Base-by-base conservation (phyloP, 2,329 filamentous ascomycete genomes). In the Sporothrix pseudoabietina region DNA sequence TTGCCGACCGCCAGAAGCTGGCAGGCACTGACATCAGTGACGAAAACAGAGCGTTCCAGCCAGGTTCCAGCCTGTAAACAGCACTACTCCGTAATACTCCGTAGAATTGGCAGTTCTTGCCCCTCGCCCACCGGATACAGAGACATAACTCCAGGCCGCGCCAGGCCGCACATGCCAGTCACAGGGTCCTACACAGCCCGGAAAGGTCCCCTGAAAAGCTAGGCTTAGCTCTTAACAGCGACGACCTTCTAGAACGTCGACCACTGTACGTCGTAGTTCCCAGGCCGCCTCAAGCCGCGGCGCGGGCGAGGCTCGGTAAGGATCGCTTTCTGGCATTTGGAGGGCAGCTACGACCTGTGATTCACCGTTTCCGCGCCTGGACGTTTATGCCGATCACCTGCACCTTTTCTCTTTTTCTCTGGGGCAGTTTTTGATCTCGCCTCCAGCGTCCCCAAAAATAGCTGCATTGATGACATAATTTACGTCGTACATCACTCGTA, bases 391-490 rank as follows among this genome's bases (percentile, higher is more conserved):
- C n/a, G 39, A 66, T 66, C 61, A 66, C 39, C 35, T 63, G 59
- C 32, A 12, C 30, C 4, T 22, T 63, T 41, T 26, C 19, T 41
- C 19, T 44, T 22, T 63, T 41, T 26, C 19, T 41, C 19, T 44
- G 61, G 61, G 35, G n/a, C 22, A 1, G 61, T 30, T 16, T 12
- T 65, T n/a, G 22, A 65, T 44, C 39, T 65, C 41, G 39, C 61
- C 61, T 65, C 14, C 14, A n/a, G 7, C 10, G 32, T 39, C 44
- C 61, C 61, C 39, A 65, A 4, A 63, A 59, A 39, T 6, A 41
- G 39, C 61, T 65, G 35, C 35, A 66, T 26, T 47, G 61, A 66
- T 66, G 61, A 66, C 59, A 65, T 66, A 65, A 65, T 63, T 41
- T 26, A 26, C n/a, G n/a, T n/a, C 19, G 39, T 47, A 19, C 14